Base-by-base conservation (phyloP, 306 rosid species). In the Quercus alba region DNA sequence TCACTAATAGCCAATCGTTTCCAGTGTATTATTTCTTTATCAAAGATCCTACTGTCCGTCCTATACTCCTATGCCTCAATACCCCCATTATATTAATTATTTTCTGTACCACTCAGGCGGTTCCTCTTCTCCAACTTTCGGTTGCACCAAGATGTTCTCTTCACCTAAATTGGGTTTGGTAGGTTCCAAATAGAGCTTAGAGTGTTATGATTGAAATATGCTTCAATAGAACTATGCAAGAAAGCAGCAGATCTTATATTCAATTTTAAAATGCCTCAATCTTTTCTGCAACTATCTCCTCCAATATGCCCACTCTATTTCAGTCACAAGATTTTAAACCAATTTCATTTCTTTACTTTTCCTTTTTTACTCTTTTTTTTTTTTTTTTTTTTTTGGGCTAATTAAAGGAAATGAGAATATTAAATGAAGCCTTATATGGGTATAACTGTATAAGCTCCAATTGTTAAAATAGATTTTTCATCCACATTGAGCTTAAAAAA, bases 1-100 rank as follows among this genome's bases (percentile, higher is more conserved):
- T 72, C 62, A 56, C 61, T 33, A 11, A 44, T 44, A 68, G 21
- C 77, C 57, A 68, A 66, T 79, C 62, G 9, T 72, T 35, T 51
- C 18, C 75, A 20, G 14, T 14, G 21, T 12, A 20, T 3, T 18
- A 3, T 31, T 67, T 35, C 49, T 33, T 35, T 67, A 8, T 33
- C 52, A 35, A 19, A 33, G 17, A 33, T 26, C 17, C 51, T 3
- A 67, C 72, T 4, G 72, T 11, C 46, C 25, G 72, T 11, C 46
- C 25, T 31, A 66, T 66, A 5, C 25, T 10, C 49, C 26, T 33
- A 67, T 67, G 51, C 26, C 26, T 19, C 25, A 19, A 33, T 15
- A 63, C 19, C 15, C 38, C 69, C 44, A 63, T 30, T 14, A 17
- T 28, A 28, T 63, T 63, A 30, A 5, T 5, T 6, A 30, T 28